phyloP scores from a whole-genome alignment of 768 basidiomycete species.

The Suillus bovinus region DNA sequence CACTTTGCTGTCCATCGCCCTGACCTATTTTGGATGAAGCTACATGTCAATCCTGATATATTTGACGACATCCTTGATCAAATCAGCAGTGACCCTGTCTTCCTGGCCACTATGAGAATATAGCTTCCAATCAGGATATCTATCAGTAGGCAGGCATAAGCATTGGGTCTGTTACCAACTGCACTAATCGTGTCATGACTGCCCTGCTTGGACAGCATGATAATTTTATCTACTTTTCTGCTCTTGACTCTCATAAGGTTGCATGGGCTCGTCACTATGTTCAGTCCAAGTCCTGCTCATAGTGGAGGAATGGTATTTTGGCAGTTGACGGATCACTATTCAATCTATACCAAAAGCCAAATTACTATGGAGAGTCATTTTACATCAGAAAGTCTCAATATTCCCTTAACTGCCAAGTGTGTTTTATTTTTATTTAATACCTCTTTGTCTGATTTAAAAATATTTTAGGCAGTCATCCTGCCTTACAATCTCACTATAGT shows the following conservation, averaged over 20 bases:
- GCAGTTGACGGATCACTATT: constrained; percentile 39
- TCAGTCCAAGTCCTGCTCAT: constrained; percentile 30
- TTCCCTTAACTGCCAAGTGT: constrained; percentile 19
- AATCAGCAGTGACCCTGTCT: constrained; percentile 18
- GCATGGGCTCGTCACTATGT: constrained; percentile 30
- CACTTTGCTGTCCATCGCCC: not conserved
- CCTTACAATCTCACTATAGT: constrained; percentile 8
- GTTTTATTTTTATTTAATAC: not conserved
- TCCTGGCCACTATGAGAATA: constrained; percentile 10
- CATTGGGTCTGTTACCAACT: constrained; percentile 18
- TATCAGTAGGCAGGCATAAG: constrained; percentile 15
- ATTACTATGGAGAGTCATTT: constrained; percentile 2
- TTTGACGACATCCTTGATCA: constrained; percentile 23
- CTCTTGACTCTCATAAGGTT: not conserved
- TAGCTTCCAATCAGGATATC: constrained; percentile 14
- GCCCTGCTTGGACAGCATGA: constrained; percentile 18
- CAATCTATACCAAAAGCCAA: constrained; percentile 12
- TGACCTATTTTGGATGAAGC: constrained; percentile 17
- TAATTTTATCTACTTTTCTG: constrained; percentile 7
- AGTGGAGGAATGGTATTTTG: constrained; percentile 38
- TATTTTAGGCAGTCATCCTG: constrained; percentile 7
- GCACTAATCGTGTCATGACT: constrained; percentile 18
- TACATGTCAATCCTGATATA: constrained; percentile 24
- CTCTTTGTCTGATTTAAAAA: not conserved
- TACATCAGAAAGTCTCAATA: constrained; percentile 21